Conservation (phyloP, 2,329 filamentous ascomycete genomes). For the Penicillium sp. region DNA sequence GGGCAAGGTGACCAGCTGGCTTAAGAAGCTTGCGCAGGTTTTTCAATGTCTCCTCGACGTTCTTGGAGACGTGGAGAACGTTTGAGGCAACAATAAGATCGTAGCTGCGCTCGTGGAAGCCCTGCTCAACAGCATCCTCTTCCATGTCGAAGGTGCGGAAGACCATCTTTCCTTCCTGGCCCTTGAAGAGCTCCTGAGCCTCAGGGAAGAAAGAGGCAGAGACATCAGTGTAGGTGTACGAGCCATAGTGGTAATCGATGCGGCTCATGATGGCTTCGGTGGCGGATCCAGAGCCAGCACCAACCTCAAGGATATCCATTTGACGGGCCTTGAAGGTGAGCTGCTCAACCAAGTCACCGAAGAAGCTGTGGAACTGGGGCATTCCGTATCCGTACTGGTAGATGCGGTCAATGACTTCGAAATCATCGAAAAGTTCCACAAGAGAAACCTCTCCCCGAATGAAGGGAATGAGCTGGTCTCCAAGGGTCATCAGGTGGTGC, state of each 20-base stretch:
- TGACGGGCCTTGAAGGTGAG: not conserved
- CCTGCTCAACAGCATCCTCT: constrained; percentile 30
- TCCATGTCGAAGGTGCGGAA: constrained; percentile 35
- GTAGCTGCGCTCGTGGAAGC: constrained; percentile 30
- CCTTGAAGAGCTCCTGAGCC: constrained; percentile 27
- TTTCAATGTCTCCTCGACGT: constrained; percentile 25
- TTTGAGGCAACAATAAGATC: constrained; percentile 40
- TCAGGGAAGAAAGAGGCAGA: constrained; percentile 43
- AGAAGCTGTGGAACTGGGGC: not conserved
- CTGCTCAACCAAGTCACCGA: not conserved
- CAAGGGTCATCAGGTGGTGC: not conserved
- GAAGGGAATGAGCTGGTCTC: not conserved
- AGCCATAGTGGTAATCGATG: constrained; percentile 28
- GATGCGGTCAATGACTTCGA: not conserved
- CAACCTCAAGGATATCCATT: not conserved
- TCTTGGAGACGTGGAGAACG: constrained; percentile 40
- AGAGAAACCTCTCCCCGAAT: not conserved
- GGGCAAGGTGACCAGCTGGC: constrained; percentile 5
- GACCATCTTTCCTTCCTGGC: constrained; percentile 1
- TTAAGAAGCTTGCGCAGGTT: constrained; percentile 27
- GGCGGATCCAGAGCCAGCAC: not conserved
- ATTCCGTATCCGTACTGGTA: not conserved
- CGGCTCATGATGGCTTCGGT: constrained; percentile 26
- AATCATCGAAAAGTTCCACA: not conserved
- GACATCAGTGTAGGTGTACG: constrained; percentile 51